Base-by-base conservation (phyloP, 2,329 filamentous ascomycete species). In the Pestalotiopsis sp. region DNA sequence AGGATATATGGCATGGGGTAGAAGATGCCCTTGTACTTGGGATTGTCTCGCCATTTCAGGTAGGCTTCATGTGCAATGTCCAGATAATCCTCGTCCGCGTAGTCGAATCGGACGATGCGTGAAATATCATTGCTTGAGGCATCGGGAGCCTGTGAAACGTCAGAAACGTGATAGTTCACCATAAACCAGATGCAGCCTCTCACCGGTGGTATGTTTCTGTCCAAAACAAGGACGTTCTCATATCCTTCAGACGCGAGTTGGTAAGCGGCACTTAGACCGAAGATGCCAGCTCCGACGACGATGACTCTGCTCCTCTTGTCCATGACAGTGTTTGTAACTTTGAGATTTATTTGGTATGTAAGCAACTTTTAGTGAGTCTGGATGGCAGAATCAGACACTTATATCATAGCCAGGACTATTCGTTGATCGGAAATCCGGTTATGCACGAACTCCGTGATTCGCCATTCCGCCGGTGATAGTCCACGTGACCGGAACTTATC, bases 81-180 rank as follows among this genome's bases (percentile, higher is more conserved):
- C 2, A 74, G 64, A 57, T 78, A 78, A 3, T 72, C 65, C 10
- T 70, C 67, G 40, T 79, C 76, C 0, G 72, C 72, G 48, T 78
- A 78, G 66, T 79, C 77, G 62, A 77, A 77, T 3, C 79, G 74
- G 22, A 81, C 79, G 1, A 80, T 73, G 1, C 79, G 75, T 1
- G 79, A 80, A 30, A 80, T 79, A 62, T 81, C 80, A 48, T 78
- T 76, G 58, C 79, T 80, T 4, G 78, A 78, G 1, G 79, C 79
- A 67, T 81, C 79, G 62, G 73, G 72, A 1, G 78, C 77, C 58
- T 60, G 30, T n/a, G 14, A 35, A 20, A 24, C 22, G 14, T 60
- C 24, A 38, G 7, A 22, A 9, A 3, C 10, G 13, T 3, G 40
- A 17, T 14, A 44, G 17, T 4, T 14, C 17, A 17, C 6, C 17